These are phyloP conservation scores for Metschnikowia cerradonensis DNA, from an alignment of 805 yeast genomes.

Conservation along the genomic window DNA sequence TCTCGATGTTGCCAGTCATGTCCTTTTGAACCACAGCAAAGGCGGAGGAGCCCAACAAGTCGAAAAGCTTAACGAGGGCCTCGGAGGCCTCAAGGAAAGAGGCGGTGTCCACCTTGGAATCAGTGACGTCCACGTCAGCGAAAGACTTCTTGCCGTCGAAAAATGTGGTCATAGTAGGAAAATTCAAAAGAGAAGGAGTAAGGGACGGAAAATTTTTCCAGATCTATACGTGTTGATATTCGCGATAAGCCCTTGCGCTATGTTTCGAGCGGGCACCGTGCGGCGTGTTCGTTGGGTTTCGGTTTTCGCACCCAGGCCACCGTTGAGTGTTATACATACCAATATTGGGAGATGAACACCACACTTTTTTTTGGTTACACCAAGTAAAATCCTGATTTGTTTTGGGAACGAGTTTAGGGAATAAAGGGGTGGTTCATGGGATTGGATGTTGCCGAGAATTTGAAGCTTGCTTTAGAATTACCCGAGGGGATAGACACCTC, in stretches of 20 bases:
- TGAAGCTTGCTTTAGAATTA: too few relatives aligned
- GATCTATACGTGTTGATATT: constrained; percentile 1
- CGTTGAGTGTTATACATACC: neutral
- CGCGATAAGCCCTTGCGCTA: constrained; percentile 5
- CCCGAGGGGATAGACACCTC: too few relatives aligned
- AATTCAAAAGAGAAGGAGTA: neutral
- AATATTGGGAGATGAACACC: neutral
- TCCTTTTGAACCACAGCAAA: constrained; percentile 82
- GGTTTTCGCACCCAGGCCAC: constrained; percentile 1
- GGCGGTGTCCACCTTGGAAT: constrained; percentile 63
- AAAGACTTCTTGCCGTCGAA: constrained; percentile 76
- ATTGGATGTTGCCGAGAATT: too few relatives aligned
- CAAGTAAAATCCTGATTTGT: too few relatives aligned
- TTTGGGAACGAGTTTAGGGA: too few relatives aligned
- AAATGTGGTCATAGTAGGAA: constrained; percentile 57
- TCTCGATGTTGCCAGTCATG: constrained; percentile 80
- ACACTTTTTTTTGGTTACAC: neutral
- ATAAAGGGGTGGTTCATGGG: too few relatives aligned
- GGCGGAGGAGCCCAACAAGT: constrained; percentile 80
- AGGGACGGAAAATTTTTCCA: neutral
- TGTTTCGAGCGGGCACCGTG: neutral
- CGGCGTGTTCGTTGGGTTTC: neutral
- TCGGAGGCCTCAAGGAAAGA: constrained; percentile 81
- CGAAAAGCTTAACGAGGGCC: constrained; percentile 77
- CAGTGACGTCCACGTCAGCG: constrained; percentile 65